phyloP scores from a whole-genome alignment of 768 basidiomycete species.

The Pulveroboletus ravenelii region DNA sequence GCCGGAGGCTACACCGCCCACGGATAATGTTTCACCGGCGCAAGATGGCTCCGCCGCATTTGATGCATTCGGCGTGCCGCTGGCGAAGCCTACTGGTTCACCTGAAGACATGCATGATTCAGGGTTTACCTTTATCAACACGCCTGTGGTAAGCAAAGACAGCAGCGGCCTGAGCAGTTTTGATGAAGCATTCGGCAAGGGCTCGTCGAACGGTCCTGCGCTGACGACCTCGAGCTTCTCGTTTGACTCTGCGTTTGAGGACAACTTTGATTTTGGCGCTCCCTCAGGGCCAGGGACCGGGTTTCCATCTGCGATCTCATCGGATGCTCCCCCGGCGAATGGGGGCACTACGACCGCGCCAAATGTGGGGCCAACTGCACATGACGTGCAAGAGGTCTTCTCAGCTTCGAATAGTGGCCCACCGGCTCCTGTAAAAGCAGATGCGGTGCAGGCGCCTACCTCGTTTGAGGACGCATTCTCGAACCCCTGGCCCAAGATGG shows the following conservation, averaged over 20 bases:
- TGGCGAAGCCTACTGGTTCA: constrained; percentile 14
- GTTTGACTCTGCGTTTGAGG: constrained; percentile 63
- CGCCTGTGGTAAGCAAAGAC: constrained; percentile 10
- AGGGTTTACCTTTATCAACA: constrained; percentile 16
- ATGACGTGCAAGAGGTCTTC: constrained; percentile 11
- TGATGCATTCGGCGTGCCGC: constrained; percentile 40
- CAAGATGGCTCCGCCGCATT: constrained; percentile 20
- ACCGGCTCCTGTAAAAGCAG: constrained; percentile 7
- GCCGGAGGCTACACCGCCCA: constrained; percentile 12
- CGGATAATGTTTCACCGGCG: constrained; percentile 13
- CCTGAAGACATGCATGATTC: constrained; percentile 20
- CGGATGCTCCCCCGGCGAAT: constrained; percentile 21
- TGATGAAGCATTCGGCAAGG: constrained; percentile 68
- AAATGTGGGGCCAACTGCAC: constrained; percentile 1
- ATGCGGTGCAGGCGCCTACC: constrained; percentile 22
- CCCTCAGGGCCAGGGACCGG: constrained; percentile 33
- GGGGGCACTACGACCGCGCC: constrained; percentile 17
- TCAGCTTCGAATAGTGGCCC: constrained; percentile 11
- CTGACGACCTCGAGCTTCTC: constrained; percentile 40
- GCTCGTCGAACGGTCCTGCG: constrained; percentile 37
- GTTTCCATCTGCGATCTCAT: constrained; percentile 26
- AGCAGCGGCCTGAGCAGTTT: constrained; percentile 50
- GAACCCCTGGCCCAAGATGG: constrained; percentile 8
- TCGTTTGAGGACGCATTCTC: constrained; percentile 50
- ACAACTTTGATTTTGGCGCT: constrained; percentile 58